Evolutionary conservation across 2,329 filamentous ascomycete genomes (phyloP).

Genomic region (Spiromastix sp.): DNA sequence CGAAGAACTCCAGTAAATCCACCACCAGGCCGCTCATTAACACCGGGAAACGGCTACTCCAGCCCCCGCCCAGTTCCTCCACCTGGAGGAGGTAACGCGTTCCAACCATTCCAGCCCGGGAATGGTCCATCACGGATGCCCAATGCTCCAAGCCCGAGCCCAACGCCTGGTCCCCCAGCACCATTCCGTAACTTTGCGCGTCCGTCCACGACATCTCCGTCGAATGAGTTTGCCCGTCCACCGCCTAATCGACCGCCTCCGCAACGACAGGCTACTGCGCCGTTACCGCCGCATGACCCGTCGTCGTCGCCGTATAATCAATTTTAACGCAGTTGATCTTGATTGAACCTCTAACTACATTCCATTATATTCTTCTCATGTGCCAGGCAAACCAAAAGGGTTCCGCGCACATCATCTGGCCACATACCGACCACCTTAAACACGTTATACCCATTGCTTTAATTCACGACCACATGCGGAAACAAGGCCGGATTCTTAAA

Average conservation of each 20-base stretch:
- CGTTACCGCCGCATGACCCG: conserved; percentile 9
- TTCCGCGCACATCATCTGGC: not conserved
- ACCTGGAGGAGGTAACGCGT: conserved; percentile 6
- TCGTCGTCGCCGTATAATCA: not conserved
- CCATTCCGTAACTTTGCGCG: conserved; percentile 14
- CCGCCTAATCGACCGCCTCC: conserved; percentile 8
- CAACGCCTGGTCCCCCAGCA: conserved; percentile 6
- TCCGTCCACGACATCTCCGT: conserved; percentile 14
- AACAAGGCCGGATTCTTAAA: conserved; percentile 2
- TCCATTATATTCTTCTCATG: not conserved
- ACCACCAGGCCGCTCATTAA: conserved; percentile 12
- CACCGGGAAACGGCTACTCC: conserved; percentile 7
- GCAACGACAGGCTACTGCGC: conserved; percentile 15
- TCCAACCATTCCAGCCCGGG: conserved; percentile 8
- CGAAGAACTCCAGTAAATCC: conserved; percentile 9
- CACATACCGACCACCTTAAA: not conserved
- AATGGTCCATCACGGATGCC: conserved; percentile 4
- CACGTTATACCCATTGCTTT: not conserved
- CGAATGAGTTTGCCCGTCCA: conserved; percentile 15
- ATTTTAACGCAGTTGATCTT: not conserved
- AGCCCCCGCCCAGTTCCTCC: conserved; percentile 7
- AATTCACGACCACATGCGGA: conserved; percentile 1
- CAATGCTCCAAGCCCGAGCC: conserved; percentile 3
- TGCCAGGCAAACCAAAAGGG: not conserved
- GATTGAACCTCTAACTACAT: not conserved